Percentiles rank a stretch among this genome's conserved stretches.
phyloP scores from a whole-genome alignment of 345 rosid genomes.

The Camelina neglecta region DNA sequence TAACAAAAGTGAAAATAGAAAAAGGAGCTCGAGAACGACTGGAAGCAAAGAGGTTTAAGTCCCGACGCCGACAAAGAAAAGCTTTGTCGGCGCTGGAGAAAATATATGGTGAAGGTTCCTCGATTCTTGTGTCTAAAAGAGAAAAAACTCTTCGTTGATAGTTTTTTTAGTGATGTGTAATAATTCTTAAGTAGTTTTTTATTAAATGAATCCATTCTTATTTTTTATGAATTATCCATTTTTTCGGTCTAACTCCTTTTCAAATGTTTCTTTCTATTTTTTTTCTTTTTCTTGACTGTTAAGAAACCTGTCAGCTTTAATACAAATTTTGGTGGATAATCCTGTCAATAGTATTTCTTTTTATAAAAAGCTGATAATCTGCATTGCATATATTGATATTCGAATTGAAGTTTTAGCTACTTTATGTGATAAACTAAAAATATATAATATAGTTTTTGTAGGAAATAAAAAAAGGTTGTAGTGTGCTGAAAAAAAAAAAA shows the following conservation, averaged over 20 bases:
- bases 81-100: too few species aligned
- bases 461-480: conserved; percentile 10
- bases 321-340: conserved; percentile 29
- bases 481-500: background rate
- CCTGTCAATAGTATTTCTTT: conserved; percentile 21
- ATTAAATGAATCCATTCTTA: background rate
- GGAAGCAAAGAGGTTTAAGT: too few species aligned
- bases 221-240: conserved; percentile 6
- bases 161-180: too few species aligned
- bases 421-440: background rate
- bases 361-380: conserved; percentile 36
- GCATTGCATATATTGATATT: conserved; percentile 42
- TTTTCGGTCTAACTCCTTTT: conserved; percentile 19
- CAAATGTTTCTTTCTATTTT: conserved; percentile 2
- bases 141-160: too few species aligned
- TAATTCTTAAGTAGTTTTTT: background rate
- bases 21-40: too few species aligned
- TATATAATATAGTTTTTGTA: background rate
- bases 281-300: conserved; percentile 30
- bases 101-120: too few species aligned
- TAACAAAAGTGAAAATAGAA: too few species aligned
- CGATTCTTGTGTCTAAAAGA: too few species aligned
- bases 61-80: too few species aligned
- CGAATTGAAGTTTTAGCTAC: conserved; percentile 21
- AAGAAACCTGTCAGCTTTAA: conserved; percentile 38